phyloP scores from a whole-genome alignment of 2,329 filamentous ascomycete genomes.

The Colletotrichum higginsianum region DNA sequence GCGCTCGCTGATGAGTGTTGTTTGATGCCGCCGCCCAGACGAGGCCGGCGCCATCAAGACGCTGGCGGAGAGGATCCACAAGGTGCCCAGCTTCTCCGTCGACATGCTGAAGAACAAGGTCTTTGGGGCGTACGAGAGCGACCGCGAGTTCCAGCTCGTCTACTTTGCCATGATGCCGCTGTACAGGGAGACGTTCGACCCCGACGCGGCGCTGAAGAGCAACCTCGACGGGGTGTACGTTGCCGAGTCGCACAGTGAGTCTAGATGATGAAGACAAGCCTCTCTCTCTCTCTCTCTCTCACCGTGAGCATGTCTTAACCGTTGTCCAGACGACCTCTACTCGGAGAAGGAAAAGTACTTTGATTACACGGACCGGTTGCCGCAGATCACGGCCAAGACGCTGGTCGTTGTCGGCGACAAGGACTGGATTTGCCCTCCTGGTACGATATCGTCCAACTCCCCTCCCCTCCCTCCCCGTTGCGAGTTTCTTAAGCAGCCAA shows the following conservation, averaged over 20 bases:
- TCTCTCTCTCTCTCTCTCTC: not conserved
- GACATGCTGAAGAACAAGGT: conserved; percentile 56
- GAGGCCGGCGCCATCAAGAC: conserved; percentile 52
- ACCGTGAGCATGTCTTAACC: not conserved
- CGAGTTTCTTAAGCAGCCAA: not conserved
- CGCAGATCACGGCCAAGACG: conserved; percentile 51
- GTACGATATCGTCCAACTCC: conserved; percentile 41
- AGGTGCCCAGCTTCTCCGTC: conserved; percentile 53
- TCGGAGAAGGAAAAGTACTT: conserved; percentile 55
- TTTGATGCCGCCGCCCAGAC: conserved; percentile 44
- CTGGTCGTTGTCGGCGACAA: conserved; percentile 55
- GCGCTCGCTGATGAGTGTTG: no score
- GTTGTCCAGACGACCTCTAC: conserved; percentile 52
- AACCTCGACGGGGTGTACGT: conserved; percentile 51
- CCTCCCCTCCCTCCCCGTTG: not conserved
- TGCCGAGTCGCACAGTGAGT: conserved; percentile 55
- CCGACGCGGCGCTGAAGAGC: conserved; percentile 50
- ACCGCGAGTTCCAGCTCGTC: conserved; percentile 55
- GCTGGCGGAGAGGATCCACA: conserved; percentile 50
- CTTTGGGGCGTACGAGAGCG: conserved; percentile 54
- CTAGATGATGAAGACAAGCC: no score
- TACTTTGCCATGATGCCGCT: conserved; percentile 55
- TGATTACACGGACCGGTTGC: conserved; percentile 52
- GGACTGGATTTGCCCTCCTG: conserved; percentile 58
- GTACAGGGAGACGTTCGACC: conserved; percentile 54